Percentiles rank a stretch among this genome's conserved stretches.
phyloP scores from a whole-genome alignment of 2,329 filamentous ascomycete species.

The Mariannaea elegans region DNA sequence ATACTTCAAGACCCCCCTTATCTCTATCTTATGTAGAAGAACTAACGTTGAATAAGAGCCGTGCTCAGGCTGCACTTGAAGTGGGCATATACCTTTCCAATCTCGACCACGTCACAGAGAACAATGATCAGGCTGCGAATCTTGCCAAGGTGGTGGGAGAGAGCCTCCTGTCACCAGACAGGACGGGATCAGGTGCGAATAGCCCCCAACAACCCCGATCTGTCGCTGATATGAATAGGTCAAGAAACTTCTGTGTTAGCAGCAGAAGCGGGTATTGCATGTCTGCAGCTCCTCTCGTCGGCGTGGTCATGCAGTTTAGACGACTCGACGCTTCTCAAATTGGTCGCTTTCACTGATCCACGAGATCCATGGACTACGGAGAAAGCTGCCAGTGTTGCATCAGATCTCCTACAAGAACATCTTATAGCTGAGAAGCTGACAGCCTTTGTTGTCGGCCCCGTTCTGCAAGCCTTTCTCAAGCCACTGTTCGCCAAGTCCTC shows the following conservation, averaged over 20 bases:
- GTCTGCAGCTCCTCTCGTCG: conserved; percentile 39
- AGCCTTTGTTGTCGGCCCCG: conserved; percentile 60
- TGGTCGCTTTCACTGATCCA: conserved; percentile 45
- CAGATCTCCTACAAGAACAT: conserved; percentile 43
- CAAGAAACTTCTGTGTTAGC: conserved; percentile 9
- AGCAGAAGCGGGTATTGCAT: conserved; percentile 41
- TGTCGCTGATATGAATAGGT: neutral
- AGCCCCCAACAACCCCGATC: too few relatives aligned
- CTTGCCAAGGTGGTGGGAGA: conserved; percentile 1
- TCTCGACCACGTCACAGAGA: neutral
- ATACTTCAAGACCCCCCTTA: neutral
- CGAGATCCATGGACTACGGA: conserved; percentile 51
- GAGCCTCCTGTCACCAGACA: neutral
- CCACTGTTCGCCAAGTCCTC: conserved; percentile 71
- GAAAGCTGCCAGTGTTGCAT: conserved; percentile 42
- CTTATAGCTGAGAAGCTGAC: conserved; percentile 27
- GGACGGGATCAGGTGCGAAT: neutral
- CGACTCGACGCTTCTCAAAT: conserved; percentile 39
- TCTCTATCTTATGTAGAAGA: neutral
- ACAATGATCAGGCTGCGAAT: neutral
- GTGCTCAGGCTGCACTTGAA: conserved; percentile 11
- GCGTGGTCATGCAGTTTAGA: conserved; percentile 12
- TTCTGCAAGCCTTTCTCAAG: conserved; percentile 71
- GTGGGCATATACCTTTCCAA: conserved; percentile 2
- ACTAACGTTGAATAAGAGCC: conserved; percentile 10